Evolutionary conservation across 2,329 filamentous ascomycete genomes (phyloP).

Genomic region (Pseudopyricularia javanii): DNA sequence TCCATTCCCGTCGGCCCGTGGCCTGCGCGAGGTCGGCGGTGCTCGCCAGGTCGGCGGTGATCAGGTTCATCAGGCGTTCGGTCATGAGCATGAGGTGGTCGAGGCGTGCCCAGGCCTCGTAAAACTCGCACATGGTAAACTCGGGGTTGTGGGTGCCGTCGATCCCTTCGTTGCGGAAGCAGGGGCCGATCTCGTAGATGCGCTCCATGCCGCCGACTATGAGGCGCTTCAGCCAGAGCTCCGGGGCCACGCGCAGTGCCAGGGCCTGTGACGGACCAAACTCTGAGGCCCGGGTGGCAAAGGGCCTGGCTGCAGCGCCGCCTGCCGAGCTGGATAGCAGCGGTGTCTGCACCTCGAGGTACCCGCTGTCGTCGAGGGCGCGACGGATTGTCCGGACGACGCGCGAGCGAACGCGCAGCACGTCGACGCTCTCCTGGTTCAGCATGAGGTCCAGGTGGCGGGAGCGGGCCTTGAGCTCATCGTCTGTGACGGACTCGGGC

Average conservation of each 20-base stretch:
- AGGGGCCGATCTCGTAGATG: conserved; percentile 86
- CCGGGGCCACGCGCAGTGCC: conserved; percentile 78
- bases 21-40: conserved; percentile 20
- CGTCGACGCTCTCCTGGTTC: conserved; percentile 54
- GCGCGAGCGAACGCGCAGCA: conserved; percentile 59
- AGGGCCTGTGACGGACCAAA: conserved; percentile 40
- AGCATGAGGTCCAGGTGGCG: conserved; percentile 82
- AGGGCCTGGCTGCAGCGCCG: conserved; percentile 80
- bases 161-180: conserved; percentile 87
- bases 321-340: conserved; percentile 72
- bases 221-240: conserved; percentile 88
- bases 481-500: conserved; percentile 52
- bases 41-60: conserved; percentile 37
- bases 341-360: conserved; percentile 84
- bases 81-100: conserved; percentile 65
- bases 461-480: conserved; percentile 54
- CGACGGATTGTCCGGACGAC: conserved; percentile 64
- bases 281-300: conserved; percentile 67
- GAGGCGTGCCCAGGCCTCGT: conserved; percentile 72
- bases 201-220: conserved; percentile 79
- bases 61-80: conserved; percentile 52
- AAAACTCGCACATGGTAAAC: conserved; percentile 96
- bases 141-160: conserved; percentile 93
- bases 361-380: conserved; percentile 59
- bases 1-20: neutral